Base-by-base conservation (phyloP, 495 filamentous ascomycete genomes). In the Lindgomyces ingoldianus region DNA sequence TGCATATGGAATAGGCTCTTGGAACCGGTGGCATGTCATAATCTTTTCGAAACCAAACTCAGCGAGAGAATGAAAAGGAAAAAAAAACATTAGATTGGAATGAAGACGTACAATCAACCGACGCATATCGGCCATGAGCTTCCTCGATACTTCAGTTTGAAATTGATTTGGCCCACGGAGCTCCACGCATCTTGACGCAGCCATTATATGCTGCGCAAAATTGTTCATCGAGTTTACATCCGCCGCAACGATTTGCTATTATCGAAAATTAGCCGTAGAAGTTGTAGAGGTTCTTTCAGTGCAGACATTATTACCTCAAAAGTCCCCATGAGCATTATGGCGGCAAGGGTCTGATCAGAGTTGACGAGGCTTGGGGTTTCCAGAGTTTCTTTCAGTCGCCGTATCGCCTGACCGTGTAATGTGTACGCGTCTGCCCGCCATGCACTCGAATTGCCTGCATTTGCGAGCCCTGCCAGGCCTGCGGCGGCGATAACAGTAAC, bases 201-300 rank as follows among this genome's bases (percentile, higher is more conserved):
- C 46, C 46, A 49, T 49, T 11, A 49, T 49, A n/a, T 49, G 46
- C 18, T 49, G 46, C 22, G 21, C 18, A 49, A 49, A 49, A 3
- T 8, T 24, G 18, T 49, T 19, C 46, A 49, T 49, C 21, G 46
- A 49, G 16, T 25, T 49, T 49, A 9, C 46, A 22, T 49, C 46
- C 18, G 46, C 46, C 27, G 46, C 22, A 22, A 25, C 46, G 21
- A 49, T 25, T 49, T 49, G 46, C 46, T 49, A 16, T 49, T 3
- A 22, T 24, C 2, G 8, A 3, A 49, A 49, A 8, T 49, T 22
- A 49, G 46, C 9, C 4, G 10, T 8, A 8, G 22, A 16, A 19
- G 4, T 21, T 2, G 46, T 24, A 49, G 3, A 21, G 27, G 46
- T 22, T 22, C 11, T 22, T 4, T 49, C 6, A 25, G 18, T 22